Conservation (phyloP, 169 alveolate species). For the Eimeria acervulina region DNA sequence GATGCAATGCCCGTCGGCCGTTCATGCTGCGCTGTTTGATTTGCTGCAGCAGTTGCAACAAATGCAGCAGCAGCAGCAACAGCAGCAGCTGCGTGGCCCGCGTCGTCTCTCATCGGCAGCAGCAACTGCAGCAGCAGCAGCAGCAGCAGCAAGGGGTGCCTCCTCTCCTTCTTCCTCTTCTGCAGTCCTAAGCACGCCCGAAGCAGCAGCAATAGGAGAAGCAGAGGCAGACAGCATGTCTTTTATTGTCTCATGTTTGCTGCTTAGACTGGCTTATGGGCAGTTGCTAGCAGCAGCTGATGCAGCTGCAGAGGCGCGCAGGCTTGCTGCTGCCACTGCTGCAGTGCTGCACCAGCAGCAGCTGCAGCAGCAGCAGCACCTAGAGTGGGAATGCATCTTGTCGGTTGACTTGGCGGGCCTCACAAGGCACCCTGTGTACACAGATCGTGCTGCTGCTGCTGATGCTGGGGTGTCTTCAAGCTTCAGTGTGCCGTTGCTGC, state of each 20-base stretch:
- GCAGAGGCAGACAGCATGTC: background rate
- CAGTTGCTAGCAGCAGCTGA: conserved; percentile 61
- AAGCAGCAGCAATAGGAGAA: background rate
- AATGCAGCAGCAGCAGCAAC: background rate
- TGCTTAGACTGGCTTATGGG: background rate
- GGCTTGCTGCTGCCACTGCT: conserved; percentile 59
- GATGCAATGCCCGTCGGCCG: conserved; percentile 28
- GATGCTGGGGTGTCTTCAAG: background rate
- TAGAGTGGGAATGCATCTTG: background rate
- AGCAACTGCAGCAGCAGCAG: conserved; percentile 6
- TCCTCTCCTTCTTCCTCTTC: conserved; percentile 58
- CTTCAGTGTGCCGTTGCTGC: conserved; percentile 47
- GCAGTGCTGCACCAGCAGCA: conserved; percentile 21
- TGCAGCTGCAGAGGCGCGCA: conserved; percentile 45
- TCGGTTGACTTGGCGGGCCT: conserved; percentile 10
- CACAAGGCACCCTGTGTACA: background rate
- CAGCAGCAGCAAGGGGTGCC: conserved; percentile 19
- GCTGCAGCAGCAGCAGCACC: conserved; percentile 28
- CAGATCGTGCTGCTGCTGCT: conserved; percentile 9
- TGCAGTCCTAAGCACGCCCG: background rate
- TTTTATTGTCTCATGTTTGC: conserved; percentile 38
- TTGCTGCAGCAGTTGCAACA: conserved; percentile 43
- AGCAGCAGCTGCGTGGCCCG: conserved; percentile 45
- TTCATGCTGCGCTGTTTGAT: conserved; percentile 17
- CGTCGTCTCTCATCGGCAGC: conserved; percentile 3